Conservation (phyloP, 805 yeast genomes). For the Candida chauliodis region DNA sequence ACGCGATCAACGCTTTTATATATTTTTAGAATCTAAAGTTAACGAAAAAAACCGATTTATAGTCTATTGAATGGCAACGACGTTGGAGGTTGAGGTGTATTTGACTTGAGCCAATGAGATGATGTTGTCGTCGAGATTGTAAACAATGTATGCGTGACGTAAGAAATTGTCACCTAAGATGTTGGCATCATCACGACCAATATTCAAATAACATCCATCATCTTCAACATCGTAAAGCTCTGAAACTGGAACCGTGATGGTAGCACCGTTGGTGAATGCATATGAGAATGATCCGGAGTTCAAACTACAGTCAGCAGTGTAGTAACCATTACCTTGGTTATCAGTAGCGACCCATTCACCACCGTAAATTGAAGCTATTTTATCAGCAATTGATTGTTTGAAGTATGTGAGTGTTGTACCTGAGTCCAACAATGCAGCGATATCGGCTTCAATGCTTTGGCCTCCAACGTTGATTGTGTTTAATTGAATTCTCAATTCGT, state of each 20-base stretch:
- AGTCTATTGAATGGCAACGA: constrained; percentile 4
- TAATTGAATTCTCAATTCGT: constrained; percentile 41
- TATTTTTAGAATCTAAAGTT: too few species aligned
- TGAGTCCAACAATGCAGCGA: constrained; percentile 28
- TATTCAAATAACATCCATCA: constrained; percentile 24
- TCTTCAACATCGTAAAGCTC: constrained; percentile 17
- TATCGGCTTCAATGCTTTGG: constrained; percentile 14
- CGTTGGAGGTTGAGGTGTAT: constrained; percentile 19
- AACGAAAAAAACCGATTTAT: too few species aligned
- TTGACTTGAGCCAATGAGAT: constrained; percentile 48
- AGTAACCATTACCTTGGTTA: constrained; percentile 13
- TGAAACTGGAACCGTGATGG: constrained; percentile 46
- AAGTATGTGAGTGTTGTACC: constrained; percentile 40
- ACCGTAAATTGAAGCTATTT: constrained; percentile 11
- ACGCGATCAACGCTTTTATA: too few species aligned
- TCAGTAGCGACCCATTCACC: constrained; percentile 7
- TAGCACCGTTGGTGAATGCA: constrained; percentile 7
- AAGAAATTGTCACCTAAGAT: constrained; percentile 63
- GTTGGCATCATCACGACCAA: constrained; percentile 9
- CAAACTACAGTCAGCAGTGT: constrained; percentile 6
- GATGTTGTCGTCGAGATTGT: constrained; percentile 54
- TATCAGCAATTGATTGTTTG: constrained; percentile 27
- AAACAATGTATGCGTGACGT: constrained; percentile 61
- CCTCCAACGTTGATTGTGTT: constrained; percentile 29
- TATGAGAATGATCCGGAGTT: not conserved